phyloP scores from a whole-genome alignment of 345 rosid genomes.

The Clausena lansium region DNA sequence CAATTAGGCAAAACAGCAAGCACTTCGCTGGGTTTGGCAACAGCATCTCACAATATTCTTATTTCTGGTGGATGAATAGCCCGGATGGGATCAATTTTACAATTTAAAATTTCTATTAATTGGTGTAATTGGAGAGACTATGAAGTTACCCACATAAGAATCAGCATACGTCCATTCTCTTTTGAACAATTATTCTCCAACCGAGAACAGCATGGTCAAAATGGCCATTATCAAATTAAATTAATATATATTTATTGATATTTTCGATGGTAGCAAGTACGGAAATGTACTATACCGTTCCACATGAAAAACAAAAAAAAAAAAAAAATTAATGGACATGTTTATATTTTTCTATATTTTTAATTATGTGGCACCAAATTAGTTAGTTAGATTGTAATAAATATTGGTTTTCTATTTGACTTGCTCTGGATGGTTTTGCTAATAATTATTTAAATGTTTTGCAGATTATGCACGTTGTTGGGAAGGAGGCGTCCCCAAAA shows the following conservation, averaged over 20 bases:
- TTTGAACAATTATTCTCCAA: no score
- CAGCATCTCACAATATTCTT: not conserved
- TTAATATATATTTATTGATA: not conserved
- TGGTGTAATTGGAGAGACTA: not conserved
- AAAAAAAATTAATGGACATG: no score
- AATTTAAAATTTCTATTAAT: not conserved
- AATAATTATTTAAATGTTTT: not conserved
- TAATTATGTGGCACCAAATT: not conserved
- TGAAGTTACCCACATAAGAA: not conserved
- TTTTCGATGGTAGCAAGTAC: not conserved
- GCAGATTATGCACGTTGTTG: slow-evolving; percentile 75
- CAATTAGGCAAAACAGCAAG: not conserved
- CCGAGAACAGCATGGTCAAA: not conserved
- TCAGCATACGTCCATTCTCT: not conserved
- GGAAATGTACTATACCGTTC: not conserved
- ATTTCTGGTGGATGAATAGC: not conserved
- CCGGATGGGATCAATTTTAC: not conserved
- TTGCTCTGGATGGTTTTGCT: not conserved
- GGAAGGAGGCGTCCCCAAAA: slow-evolving; percentile 60
- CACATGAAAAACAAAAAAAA: not conserved
- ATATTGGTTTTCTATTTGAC: not conserved
- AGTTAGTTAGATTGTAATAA: not conserved
- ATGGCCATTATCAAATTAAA: not conserved
- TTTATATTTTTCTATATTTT: no score
- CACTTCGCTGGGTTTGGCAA: not conserved